Evolutionary conservation across 176 grass and related monocot species (phyloP).

Genomic region (Oryza officinalis): DNA sequence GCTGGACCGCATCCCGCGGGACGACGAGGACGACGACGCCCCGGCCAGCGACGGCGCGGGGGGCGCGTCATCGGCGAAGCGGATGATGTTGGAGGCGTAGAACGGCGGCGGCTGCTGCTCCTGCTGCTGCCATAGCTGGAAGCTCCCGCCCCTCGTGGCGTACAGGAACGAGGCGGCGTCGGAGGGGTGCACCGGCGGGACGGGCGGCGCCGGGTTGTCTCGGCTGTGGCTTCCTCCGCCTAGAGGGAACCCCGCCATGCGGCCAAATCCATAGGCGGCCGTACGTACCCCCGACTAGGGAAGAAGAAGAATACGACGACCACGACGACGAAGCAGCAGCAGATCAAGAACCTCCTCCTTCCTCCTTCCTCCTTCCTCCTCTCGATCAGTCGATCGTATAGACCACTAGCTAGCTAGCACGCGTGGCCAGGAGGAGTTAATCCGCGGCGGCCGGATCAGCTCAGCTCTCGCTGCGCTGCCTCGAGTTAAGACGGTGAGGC

Average conservation of each 20-base stretch:
- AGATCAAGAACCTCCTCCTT: too few species aligned
- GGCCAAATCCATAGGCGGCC: constrained; percentile 64
- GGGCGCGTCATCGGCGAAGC: constrained; percentile 72
- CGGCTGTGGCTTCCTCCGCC: constrained; percentile 59
- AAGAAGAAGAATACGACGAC: not conserved
- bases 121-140: constrained; percentile 89
- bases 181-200: constrained; percentile 49
- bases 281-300: not conserved
- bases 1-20: constrained; percentile 1
- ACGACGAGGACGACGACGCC: constrained; percentile 30
- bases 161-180: constrained; percentile 64
- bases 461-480: not conserved
- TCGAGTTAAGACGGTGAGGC: constrained; percentile 62
- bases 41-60: constrained; percentile 32
- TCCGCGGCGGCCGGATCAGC: constrained; percentile 15
- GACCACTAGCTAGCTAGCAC: not conserved
- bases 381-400: not conserved
- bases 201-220: constrained; percentile 28
- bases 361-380: too few species aligned
- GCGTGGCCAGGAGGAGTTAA: constrained; percentile 16
- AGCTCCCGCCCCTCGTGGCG: constrained; percentile 46
- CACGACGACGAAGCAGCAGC: too few species aligned
- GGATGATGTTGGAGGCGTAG: constrained; percentile 68
- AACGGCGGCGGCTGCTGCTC: constrained; percentile 49
- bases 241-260: constrained; percentile 96